Conservation (phyloP, 345 rosid genomes). For the Orychophragmus violaceus region DNA sequence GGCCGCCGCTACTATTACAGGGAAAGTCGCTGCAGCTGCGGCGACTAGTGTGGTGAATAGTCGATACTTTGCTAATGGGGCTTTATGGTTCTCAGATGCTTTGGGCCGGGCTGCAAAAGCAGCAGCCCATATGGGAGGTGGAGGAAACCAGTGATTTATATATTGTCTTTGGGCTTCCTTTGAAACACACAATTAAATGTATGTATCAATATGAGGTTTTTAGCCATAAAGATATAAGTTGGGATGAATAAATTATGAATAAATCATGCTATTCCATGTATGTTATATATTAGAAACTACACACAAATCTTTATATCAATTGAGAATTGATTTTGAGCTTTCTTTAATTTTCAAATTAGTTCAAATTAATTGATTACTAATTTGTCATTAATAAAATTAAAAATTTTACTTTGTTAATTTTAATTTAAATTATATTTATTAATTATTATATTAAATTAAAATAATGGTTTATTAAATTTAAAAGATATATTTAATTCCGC, state of each 20-base stretch:
- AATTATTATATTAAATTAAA: no score
- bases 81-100: constrained; percentile 71
- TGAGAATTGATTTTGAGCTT: no score
- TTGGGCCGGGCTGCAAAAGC: constrained; percentile 62
- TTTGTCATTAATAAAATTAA: no score
- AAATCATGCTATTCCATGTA: background rate
- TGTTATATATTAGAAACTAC: background rate
- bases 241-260: background rate
- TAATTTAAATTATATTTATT: no score
- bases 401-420: no score
- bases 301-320: no score
- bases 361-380: no score
- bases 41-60: constrained; percentile 60
- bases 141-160: constrained; percentile 28
- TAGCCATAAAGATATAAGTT: background rate
- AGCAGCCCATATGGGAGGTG: constrained; percentile 61
- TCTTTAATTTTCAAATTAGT: no score
- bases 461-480: no score
- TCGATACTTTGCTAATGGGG: constrained; percentile 74
- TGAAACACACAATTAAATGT: background rate
- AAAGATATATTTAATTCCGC: no score
- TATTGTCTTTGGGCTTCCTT: background rate
- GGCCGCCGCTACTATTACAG: constrained; percentile 54
- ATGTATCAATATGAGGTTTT: background rate
- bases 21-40: constrained; percentile 60